phyloP scores from a whole-genome alignment of 768 basidiomycete species.

The Coprinellus micaceus region DNA sequence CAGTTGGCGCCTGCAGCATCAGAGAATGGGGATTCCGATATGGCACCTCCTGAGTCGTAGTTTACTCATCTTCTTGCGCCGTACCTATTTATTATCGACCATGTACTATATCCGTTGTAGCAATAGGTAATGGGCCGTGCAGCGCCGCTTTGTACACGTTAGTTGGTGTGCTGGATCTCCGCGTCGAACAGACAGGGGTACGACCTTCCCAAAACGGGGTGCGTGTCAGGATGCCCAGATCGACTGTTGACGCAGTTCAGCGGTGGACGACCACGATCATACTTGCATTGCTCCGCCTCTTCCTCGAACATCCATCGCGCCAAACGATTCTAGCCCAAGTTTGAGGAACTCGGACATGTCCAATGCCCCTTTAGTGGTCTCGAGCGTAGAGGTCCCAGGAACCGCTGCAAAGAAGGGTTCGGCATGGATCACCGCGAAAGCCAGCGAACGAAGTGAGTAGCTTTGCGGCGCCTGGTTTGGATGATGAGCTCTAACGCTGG shows the following conservation, averaged over 20 bases:
- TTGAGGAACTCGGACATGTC: constrained; percentile 22
- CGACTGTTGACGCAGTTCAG: no score
- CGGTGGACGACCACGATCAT: not conserved
- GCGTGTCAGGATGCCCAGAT: not conserved
- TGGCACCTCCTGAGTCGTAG: constrained; percentile 9
- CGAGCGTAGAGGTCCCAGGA: constrained; percentile 30
- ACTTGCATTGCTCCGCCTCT: not conserved
- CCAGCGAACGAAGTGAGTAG: constrained; percentile 48
- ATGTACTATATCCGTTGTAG: not conserved
- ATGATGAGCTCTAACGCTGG: constrained; percentile 4
- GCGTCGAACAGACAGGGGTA: not conserved
- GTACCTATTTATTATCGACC: not conserved
- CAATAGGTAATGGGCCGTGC: no score
- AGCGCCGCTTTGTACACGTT: constrained; percentile 31
- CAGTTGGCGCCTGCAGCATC: constrained; percentile 38
- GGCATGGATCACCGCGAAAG: constrained; percentile 38
- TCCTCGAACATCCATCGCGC: no score
- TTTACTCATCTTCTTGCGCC: not conserved
- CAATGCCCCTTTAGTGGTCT: constrained; percentile 22
- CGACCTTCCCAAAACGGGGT: not conserved
- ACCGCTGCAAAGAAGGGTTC: constrained; percentile 36
- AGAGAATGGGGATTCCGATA: constrained; percentile 51
- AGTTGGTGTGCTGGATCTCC: constrained; percentile 7
- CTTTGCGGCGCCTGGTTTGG: not conserved
- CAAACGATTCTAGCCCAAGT: no score